These are phyloP conservation scores for Spergularia bocconei DNA, from an alignment of 148 eudicot genomes.

Conservation along the genomic window DNA sequence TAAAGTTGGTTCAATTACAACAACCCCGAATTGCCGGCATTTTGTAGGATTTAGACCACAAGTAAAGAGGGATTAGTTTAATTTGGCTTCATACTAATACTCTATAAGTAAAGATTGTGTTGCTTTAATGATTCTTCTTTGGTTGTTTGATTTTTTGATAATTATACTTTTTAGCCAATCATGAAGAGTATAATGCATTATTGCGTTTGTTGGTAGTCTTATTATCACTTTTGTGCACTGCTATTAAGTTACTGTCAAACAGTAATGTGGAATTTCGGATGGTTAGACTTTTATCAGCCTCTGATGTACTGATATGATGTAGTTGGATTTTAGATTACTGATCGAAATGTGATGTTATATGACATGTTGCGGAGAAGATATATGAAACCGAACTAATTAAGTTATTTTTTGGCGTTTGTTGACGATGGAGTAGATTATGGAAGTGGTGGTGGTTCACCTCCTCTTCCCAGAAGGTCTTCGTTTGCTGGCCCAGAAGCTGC, in stretches of 20 bases:
- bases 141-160: neutral
- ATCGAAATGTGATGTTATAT: neutral
- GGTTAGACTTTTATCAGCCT: neutral
- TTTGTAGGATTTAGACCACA: neutral
- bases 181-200: neutral
- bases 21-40: neutral
- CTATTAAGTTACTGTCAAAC: constrained; percentile 5
- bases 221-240: neutral
- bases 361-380: neutral
- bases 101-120: neutral
- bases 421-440: constrained; percentile 42
- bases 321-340: neutral
- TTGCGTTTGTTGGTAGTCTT: neutral
- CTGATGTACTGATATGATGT: neutral
- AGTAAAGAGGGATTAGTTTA: neutral
- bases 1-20: no score
- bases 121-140: constrained; percentile 1
- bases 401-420: constrained; percentile 4
- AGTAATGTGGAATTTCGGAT: neutral
- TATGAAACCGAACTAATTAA: constrained; percentile 10
- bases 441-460: constrained; percentile 37
- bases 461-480: constrained; percentile 37
- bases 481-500: constrained; percentile 38
- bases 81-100: neutral
- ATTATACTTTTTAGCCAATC: constrained; percentile 5